Evolutionary conservation across 2,329 filamentous ascomycete genomes (phyloP).

Genomic region (Claviceps quebecensis): DNA sequence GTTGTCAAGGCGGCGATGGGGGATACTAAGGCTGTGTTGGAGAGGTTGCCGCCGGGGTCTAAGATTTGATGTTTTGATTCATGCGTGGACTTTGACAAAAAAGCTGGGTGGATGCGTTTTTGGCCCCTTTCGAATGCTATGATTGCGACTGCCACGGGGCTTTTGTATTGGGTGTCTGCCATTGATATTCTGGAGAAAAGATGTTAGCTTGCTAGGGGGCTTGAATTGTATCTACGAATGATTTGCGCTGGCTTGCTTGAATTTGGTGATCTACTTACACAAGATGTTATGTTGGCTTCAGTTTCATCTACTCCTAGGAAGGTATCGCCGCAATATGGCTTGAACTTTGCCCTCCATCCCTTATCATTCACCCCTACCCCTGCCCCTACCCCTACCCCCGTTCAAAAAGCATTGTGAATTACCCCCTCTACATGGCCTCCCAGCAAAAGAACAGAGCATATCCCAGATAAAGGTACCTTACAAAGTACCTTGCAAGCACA

Average conservation of each 20-base stretch:
- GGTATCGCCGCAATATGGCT: too few species aligned
- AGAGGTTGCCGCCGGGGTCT: slow-evolving; percentile 43
- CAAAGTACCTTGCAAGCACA: neutral
- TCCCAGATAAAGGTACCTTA: neutral
- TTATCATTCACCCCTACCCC: neutral
- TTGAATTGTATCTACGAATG: too few species aligned
- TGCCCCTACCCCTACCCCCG: neutral
- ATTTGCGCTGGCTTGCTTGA: too few species aligned
- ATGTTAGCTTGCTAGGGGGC: too few species aligned
- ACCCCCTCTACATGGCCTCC: neutral
- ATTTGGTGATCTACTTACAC: too few species aligned
- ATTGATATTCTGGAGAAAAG: too few species aligned
- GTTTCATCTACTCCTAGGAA: too few species aligned
- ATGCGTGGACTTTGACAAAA: too few species aligned
- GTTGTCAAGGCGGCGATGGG: slow-evolving; percentile 65
- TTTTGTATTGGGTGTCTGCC: too few species aligned
- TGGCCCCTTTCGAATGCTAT: neutral
- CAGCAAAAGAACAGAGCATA: neutral
- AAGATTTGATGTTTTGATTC: slow-evolving; percentile 29
- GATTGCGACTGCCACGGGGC: neutral
- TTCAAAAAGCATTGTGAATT: neutral
- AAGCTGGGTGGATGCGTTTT: neutral
- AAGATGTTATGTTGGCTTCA: too few species aligned
- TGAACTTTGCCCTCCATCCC: too few species aligned
- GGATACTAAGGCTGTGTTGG: slow-evolving; percentile 56